Evolutionary conservation across 2,329 filamentous ascomycete species (phyloP).

Genomic region (Venturia effusa): DNA sequence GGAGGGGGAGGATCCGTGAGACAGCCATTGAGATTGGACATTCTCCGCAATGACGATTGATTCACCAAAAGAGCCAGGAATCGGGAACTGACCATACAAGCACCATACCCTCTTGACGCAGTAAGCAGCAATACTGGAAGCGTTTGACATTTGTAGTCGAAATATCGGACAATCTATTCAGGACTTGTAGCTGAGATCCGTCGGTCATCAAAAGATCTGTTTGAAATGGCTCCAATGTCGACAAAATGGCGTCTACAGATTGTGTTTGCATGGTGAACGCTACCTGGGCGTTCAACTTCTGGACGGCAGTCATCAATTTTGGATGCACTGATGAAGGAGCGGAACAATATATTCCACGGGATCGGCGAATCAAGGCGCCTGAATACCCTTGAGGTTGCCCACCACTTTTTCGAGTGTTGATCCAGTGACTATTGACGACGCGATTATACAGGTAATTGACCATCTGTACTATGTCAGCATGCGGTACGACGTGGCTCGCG

Average conservation of each 20-base stretch:
- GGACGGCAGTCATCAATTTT: conserved; percentile 31
- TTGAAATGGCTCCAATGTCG: conserved; percentile 29
- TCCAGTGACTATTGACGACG: conserved; percentile 19
- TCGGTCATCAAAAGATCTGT: conserved; percentile 29
- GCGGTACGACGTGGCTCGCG: background rate
- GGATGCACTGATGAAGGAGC: conserved; percentile 30
- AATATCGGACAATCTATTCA: conserved; percentile 33
- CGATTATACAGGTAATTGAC: conserved; percentile 10
- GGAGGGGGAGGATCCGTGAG: too few species aligned
- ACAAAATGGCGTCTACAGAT: conserved; percentile 35
- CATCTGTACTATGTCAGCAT: background rate
- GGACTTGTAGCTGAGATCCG: conserved; percentile 35
- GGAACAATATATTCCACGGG: conserved; percentile 28
- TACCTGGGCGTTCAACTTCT: conserved; percentile 35
- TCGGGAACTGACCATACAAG: conserved; percentile 21
- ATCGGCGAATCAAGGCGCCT: conserved; percentile 7
- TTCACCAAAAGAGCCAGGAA: too few species aligned
- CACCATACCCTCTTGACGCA: conserved; percentile 30
- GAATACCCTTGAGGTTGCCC: conserved; percentile 7
- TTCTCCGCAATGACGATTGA: too few species aligned
- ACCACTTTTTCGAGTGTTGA: background rate
- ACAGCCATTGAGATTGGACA: too few species aligned
- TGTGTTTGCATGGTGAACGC: conserved; percentile 40
- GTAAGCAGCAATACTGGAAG: conserved; percentile 28
- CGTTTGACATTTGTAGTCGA: conserved; percentile 31